phyloP scores from a whole-genome alignment of 176 grass and related monocot species.

The Zea luxurians region DNA sequence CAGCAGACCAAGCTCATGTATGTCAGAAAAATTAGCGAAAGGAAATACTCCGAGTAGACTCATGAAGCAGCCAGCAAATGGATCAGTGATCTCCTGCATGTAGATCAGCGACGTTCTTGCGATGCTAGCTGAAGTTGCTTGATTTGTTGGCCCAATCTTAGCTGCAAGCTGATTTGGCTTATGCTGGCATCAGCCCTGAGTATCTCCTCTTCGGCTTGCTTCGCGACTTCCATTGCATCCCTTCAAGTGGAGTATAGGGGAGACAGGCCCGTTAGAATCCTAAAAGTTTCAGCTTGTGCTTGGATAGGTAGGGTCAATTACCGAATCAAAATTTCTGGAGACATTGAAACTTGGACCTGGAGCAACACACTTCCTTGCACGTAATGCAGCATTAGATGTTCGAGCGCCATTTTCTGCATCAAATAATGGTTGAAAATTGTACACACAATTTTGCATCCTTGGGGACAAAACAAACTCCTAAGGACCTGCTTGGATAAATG shows the following conservation, averaged over 20 bases:
- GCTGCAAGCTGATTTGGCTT: slow-evolving; percentile 82
- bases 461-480: not conserved
- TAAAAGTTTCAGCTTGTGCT: not conserved
- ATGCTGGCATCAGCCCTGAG: slow-evolving; percentile 63
- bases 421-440: slow-evolving; percentile 14
- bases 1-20: slow-evolving; percentile 12
- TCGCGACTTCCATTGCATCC: slow-evolving; percentile 80
- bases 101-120: slow-evolving; percentile 17
- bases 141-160: slow-evolving; percentile 72
- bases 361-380: slow-evolving; percentile 74
- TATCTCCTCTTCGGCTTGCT: slow-evolving; percentile 74
- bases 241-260: slow-evolving; percentile 46
- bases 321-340: slow-evolving; percentile 65
- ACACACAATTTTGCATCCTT: slow-evolving; percentile 16
- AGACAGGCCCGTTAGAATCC: slow-evolving; percentile 4
- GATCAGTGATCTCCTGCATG: slow-evolving; percentile 24
- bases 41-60: not conserved
- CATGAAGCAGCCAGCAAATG: not conserved
- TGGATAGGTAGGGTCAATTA: slow-evolving; percentile 43
- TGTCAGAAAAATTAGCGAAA: slow-evolving; percentile 30
- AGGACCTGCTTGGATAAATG: not conserved
- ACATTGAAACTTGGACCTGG: slow-evolving; percentile 83
- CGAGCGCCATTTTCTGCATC: slow-evolving; percentile 87
- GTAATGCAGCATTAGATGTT: slow-evolving; percentile 71
- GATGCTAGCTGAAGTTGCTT: slow-evolving; percentile 48